Percentiles rank a stretch among this genome's conserved stretches.
These are phyloP conservation scores for Monosporascus sp. DNA, from an alignment of 2,329 filamentous ascomycete species.

Conservation along the genomic window DNA sequence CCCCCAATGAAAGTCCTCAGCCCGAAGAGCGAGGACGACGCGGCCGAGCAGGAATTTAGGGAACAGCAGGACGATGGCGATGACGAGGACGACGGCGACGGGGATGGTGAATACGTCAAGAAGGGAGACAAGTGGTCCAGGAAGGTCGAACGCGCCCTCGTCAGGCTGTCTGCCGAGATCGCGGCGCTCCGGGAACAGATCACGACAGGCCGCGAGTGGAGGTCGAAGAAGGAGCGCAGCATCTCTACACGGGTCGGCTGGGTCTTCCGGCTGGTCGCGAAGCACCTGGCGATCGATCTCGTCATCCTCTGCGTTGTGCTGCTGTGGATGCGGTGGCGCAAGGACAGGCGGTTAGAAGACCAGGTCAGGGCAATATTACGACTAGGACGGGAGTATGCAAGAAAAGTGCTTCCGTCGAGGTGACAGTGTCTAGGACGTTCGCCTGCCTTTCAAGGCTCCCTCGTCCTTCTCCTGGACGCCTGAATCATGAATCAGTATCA, in stretches of 20 bases:
- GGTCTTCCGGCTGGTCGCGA: conserved; percentile 61
- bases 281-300: conserved; percentile 70
- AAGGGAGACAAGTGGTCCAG: conserved; percentile 64
- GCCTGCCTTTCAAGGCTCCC: neutral
- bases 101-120: conserved; percentile 34
- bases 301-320: conserved; percentile 61
- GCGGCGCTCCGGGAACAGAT: conserved; percentile 90
- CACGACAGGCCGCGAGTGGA: conserved; percentile 67
- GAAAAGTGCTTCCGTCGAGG: conserved; percentile 53
- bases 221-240: conserved; percentile 58
- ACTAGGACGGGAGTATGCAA: conserved; percentile 52
- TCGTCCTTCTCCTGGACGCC: neutral
- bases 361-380: conserved; percentile 61
- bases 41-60: conserved; percentile 53
- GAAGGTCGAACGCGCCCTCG: conserved; percentile 78
- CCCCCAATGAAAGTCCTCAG: conserved; percentile 66
- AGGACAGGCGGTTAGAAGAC: conserved; percentile 68
- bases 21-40: conserved; percentile 81
- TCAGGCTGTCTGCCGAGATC: conserved; percentile 86
- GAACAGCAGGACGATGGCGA: conserved; percentile 42
- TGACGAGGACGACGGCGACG: conserved; percentile 32
- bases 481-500: too few relatives aligned
- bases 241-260: conserved; percentile 67
- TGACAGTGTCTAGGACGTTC: conserved; percentile 26
- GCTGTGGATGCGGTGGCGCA: conserved; percentile 66